These are phyloP conservation scores for Cryptosporidium parvum DNA, from an alignment of 169 alveolate genomes.

Conservation along the genomic window DNA sequence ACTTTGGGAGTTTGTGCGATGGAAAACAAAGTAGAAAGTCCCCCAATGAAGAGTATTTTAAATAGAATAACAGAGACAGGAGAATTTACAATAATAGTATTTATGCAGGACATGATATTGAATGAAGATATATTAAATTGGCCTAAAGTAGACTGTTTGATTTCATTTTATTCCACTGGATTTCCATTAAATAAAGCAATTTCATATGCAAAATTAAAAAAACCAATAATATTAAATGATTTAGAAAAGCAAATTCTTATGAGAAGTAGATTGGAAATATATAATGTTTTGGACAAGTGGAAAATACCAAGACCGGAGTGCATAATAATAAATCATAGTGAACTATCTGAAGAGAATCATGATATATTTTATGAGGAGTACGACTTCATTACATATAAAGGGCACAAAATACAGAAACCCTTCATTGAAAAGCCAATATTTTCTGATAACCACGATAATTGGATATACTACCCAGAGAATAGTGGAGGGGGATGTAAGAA, in stretches of 20 bases:
- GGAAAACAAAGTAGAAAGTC: constrained; percentile 88
- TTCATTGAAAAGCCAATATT: constrained; percentile 96
- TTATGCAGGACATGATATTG: constrained; percentile 87
- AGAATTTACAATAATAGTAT: constrained; percentile 86
- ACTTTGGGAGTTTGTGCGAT: constrained; percentile 92
- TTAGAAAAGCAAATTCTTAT: constrained; percentile 79
- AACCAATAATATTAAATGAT: constrained; percentile 82
- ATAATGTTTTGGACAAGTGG: constrained; percentile 85
- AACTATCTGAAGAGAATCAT: constrained; percentile 84
- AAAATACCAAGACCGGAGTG: constrained; percentile 90
- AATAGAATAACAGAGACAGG: constrained; percentile 84
- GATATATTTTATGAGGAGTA: constrained; percentile 88
- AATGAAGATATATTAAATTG: constrained; percentile 85
- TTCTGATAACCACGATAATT: constrained; percentile 97
- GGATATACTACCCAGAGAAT: constrained; percentile 93
- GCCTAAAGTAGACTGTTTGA: constrained; percentile 93
- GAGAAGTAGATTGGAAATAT: constrained; percentile 86
- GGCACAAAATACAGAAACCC: constrained; percentile 93
- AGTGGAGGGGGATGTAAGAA: constrained; percentile 95
- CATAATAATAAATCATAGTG: constrained; percentile 87
- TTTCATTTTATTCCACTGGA: constrained; percentile 91
- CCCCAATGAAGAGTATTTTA: constrained; percentile 90
- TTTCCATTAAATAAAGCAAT: constrained; percentile 90
- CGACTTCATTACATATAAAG: constrained; percentile 92
- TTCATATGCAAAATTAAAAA: constrained; percentile 83